Conservation (phyloP, 2,329 filamentous ascomycete species). For the Chaetomiaceae sp. region DNA sequence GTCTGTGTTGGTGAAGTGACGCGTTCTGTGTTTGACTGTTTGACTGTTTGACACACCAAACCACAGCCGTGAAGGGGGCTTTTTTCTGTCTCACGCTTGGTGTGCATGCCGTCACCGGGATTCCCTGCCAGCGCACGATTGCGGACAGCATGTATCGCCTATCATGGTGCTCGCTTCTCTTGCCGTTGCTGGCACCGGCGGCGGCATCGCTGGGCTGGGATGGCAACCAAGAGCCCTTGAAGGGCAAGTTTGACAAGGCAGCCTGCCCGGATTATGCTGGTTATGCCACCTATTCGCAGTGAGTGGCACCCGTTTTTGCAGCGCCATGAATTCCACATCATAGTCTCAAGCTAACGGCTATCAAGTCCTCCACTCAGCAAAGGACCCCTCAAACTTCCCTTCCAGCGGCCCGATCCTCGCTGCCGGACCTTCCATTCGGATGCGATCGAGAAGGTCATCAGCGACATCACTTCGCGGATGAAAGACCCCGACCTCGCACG, state of each 20-base stretch:
- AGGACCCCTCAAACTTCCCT: conserved; percentile 76
- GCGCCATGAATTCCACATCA: conserved; percentile 19
- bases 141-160: conserved; percentile 11
- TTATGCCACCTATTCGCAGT: conserved; percentile 58
- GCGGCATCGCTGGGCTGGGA: conserved; percentile 12
- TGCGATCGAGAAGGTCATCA: conserved; percentile 82
- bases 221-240: conserved; percentile 30
- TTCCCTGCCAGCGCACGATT: background rate
- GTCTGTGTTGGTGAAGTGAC: background rate
- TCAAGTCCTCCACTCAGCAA: conserved; percentile 70
- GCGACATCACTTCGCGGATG: conserved; percentile 74
- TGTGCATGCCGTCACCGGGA: background rate
- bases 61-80: too few relatives aligned
- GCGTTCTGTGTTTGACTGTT: background rate
- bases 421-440: conserved; percentile 89
- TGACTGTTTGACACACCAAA: too few relatives aligned
- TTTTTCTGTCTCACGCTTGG: background rate
- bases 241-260: conserved; percentile 31
- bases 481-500: conserved; percentile 82
- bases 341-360: conserved; percentile 12
- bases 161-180: conserved; percentile 16
- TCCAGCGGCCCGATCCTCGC: conserved; percentile 71
- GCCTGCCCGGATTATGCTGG: conserved; percentile 62
- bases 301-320: conserved; percentile 33
- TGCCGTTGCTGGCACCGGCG: conserved; percentile 19